Base-by-base conservation (phyloP, 495 filamentous ascomycete species). In the Trichoderma orchidacearum region DNA sequence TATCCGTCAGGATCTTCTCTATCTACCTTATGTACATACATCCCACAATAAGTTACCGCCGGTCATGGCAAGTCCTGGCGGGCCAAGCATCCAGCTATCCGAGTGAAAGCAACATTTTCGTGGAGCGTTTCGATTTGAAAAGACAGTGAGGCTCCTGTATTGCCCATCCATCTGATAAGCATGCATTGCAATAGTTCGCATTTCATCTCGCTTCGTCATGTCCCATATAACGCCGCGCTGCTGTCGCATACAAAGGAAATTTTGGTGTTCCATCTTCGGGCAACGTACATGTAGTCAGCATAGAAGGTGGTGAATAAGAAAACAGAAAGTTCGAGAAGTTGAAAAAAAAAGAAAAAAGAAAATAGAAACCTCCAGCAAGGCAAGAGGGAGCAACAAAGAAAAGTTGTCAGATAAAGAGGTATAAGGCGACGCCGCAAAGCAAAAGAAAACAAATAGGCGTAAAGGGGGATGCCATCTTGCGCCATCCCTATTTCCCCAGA, bases 191-290 rank as follows among this genome's bases (percentile, higher is more conserved):
- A 9, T 25, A 23, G 9, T 48, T 35, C n/a, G 36, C 36, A 41
- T 41, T 41, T 41, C 41, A 48, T 25, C 21, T 48, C 15, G 41
- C 23, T 7, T 48, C 21, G 41, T 27, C 41, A 48, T 48, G 18
- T 30, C 51, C 51, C 30, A 32, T 32, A 5, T 17, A 53, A 53
- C 51, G 51, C 51, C 51, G n/a, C 51, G 51, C 51, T 53, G 28
- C 51, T 32, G 9, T 11, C 25, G 8, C 27, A n/a, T 30, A 30
- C 51, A 53, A 53, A 30, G n/a, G 27, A 53, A 53, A 53, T 13
- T 35, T 15, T 35, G 12, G 32, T n/a, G 36, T 2, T 48, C 41
- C 1, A 6, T 21, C 21, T 17, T 23, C 21, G 41, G 15, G 41
- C 41, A 27, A 48, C 41, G 21, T 5, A 48, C n/a, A 48, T 48